Percentiles rank a stretch among this genome's conserved stretches.
Conservation (phyloP, 2,329 filamentous ascomycete species). For the Podosphaera leucotricha region DNA sequence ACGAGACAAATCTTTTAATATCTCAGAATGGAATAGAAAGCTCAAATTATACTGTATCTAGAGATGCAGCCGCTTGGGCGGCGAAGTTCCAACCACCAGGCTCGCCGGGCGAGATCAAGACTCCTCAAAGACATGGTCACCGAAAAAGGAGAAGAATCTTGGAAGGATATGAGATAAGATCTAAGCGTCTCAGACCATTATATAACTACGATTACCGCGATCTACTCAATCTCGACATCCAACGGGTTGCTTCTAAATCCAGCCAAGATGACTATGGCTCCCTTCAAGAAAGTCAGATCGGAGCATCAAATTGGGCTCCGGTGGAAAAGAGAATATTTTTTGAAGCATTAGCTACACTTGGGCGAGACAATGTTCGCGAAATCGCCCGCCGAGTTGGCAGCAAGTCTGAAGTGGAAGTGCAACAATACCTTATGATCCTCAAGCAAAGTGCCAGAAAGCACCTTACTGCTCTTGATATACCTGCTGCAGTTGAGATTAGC, state of each 20-base stretch:
- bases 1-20: not conserved
- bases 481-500: constrained; percentile 51
- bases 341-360: constrained; percentile 36
- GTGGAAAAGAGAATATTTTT: constrained; percentile 52
- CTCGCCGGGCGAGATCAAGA: constrained; percentile 8
- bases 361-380: constrained; percentile 33
- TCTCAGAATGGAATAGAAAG: constrained; percentile 4
- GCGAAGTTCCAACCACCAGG: constrained; percentile 10
- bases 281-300: constrained; percentile 33
- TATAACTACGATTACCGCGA: constrained; percentile 26
- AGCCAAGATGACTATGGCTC: constrained; percentile 13
- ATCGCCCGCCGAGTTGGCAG: constrained; percentile 40
- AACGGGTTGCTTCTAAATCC: constrained; percentile 21
- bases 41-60: constrained; percentile 4
- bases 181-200: constrained; percentile 17
- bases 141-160: constrained; percentile 8
- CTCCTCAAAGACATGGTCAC: constrained; percentile 4
- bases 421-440: constrained; percentile 42
- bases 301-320: constrained; percentile 44
- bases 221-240: constrained; percentile 31
- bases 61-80: constrained; percentile 7
- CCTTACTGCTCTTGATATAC: constrained; percentile 12
- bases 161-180: constrained; percentile 6
- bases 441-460: constrained; percentile 19
- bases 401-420: constrained; percentile 55